Base-by-base conservation (phyloP, 2,329 filamentous ascomycete genomes). In the Colletotrichum magnum region DNA sequence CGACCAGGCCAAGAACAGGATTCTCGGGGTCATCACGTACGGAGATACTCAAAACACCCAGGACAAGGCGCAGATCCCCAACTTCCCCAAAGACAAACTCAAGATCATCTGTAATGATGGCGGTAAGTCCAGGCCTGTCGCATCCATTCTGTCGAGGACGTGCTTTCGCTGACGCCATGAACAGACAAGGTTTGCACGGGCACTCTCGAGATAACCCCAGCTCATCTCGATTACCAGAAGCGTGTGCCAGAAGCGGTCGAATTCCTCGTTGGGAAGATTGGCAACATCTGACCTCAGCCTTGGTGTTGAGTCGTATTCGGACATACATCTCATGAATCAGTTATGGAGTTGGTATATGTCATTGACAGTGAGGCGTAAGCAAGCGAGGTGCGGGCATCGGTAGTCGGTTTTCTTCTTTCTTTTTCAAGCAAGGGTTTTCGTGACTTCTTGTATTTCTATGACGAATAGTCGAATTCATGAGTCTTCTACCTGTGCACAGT, bases 81-180 rank as follows among this genome's bases (percentile, higher is more conserved):
- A 76, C 21, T 82, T 77, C 72, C 77, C 79, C 16, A 58, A 71
- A 12, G 76, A 79, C 54, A 76, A 77, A 71, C 78, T 78, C 48
- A 75, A 78, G 45, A 77, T 82, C 68, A 81, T 82, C 74, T 83
- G 81, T 74, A 83, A 82, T 68, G 18, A 32, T 32, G 28, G 28
- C 6, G 28, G 28, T 32, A 9, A 32, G 28, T 32, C 28, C 6
- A 7, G 28, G 28, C 2, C 7, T 32, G 28, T 9, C 7, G 28
- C 28, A 7, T 7, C 2, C 21, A 21, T 3, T 2, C 21, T 21
- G 6, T 32, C 7, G 28, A 2, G 9, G 28, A 7, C 28, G 28
- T 32, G 28, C 28, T 32, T 32, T 32, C 28, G 28, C 28, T 32
- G 28, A 32, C 28, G 28, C 7, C 28, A 32, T 32, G 68, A 7